These are phyloP conservation scores for Fusarium verticillioides DNA, from an alignment of 2,329 filamentous ascomycete species.

Conservation along the genomic window DNA sequence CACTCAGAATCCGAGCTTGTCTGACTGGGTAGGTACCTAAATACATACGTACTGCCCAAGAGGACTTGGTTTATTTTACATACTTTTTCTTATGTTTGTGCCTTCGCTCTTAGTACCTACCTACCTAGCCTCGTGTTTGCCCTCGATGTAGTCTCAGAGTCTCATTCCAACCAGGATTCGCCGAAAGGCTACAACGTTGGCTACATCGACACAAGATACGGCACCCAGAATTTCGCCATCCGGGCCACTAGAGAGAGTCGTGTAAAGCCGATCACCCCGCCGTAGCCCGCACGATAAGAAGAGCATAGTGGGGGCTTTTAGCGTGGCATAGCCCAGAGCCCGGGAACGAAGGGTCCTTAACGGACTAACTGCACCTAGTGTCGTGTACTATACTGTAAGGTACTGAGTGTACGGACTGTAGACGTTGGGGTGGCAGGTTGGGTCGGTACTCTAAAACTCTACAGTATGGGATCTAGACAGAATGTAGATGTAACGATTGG, in stretches of 20 bases:
- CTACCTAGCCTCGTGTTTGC: conserved; percentile 30
- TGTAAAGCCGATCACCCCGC: conserved; percentile 29
- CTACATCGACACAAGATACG: conserved; percentile 14
- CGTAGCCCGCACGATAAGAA: conserved; percentile 26
- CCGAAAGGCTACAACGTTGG: conserved; percentile 22
- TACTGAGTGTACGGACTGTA: conserved; percentile 18
- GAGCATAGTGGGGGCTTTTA: conserved; percentile 20
- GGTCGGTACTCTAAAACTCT: conserved; percentile 24
- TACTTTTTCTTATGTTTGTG: not conserved
- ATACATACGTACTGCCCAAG: not conserved
- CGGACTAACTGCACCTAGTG: conserved; percentile 2
- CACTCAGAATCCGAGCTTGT: conserved; percentile 7
- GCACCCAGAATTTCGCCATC: conserved; percentile 17
- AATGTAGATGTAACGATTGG: conserved; percentile 11
- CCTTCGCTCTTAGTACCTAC: not conserved
- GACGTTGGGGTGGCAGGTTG: not conserved
- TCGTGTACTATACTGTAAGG: conserved; percentile 9
- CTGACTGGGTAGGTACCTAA: not conserved
- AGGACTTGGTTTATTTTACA: not conserved
- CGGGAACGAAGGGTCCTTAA: conserved; percentile 25
- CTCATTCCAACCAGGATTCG: conserved; percentile 32
- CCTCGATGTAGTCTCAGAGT: conserved; percentile 19
- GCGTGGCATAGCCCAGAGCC: conserved; percentile 14
- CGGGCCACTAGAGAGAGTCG: conserved; percentile 13
- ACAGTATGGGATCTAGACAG: conserved; percentile 10